Percentiles rank a stretch among this genome's conserved stretches.
These are phyloP conservation scores for Panicum virgatum DNA, from an alignment of 202 grass and related monocot species.

Conservation along the genomic window DNA sequence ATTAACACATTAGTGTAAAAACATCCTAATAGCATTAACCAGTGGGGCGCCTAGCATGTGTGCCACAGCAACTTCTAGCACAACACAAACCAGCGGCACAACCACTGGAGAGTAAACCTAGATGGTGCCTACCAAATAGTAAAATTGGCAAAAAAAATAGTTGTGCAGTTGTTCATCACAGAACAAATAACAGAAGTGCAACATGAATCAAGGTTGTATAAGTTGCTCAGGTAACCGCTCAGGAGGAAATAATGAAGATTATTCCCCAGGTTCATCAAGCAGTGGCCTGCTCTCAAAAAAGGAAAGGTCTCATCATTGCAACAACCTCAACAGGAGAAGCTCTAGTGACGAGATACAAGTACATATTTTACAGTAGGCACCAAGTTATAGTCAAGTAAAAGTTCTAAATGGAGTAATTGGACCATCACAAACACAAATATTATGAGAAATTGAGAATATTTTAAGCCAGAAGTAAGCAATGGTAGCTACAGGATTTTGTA, in stretches of 20 bases:
- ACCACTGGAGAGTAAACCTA: too few relatives aligned
- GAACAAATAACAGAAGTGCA: neutral
- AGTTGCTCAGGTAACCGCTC: conserved; percentile 73
- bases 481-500: neutral
- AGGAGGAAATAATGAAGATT: conserved; percentile 46
- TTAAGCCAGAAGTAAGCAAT: neutral
- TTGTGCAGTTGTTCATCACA: too few relatives aligned
- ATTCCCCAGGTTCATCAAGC: conserved; percentile 53
- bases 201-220: too few relatives aligned
- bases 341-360: neutral
- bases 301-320: conserved; percentile 47
- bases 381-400: neutral
- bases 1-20: too few relatives aligned
- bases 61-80: too few relatives aligned
- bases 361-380: neutral
- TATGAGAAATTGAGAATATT: neutral
- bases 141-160: neutral
- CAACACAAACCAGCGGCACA: too few relatives aligned
- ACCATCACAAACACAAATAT: neutral
- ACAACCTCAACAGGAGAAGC: neutral
- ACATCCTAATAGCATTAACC: too few relatives aligned
- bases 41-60: too few relatives aligned
- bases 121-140: neutral
- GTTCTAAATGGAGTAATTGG: neutral
- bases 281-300: conserved; percentile 31